Percentiles rank a stretch among this genome's conserved stretches.
Evolutionary conservation across 1,284 basidiomycete species (phyloP).

Genomic region (Ceratobasidium sp.): DNA sequence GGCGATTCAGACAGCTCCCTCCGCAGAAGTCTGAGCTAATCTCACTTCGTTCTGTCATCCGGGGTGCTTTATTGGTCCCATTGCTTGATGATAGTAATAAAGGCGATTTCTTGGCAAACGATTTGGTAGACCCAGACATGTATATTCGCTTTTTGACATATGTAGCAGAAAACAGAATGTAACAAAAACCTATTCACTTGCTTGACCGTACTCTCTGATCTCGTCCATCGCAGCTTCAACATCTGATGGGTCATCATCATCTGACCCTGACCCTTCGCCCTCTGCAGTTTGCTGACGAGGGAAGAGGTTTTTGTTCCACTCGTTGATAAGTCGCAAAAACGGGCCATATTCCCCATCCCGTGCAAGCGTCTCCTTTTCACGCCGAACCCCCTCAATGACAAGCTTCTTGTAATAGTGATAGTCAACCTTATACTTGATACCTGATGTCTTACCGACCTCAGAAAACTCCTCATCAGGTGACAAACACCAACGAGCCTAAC

Average conservation of each 20-base stretch:
- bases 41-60: not conserved
- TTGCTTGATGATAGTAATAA: not conserved
- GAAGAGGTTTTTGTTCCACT: slow-evolving; percentile 5
- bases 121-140: slow-evolving; percentile 2
- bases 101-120: not conserved
- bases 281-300: not conserved
- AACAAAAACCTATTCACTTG: too few species aligned
- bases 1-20: not conserved
- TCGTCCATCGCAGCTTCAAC: not conserved
- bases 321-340: not conserved
- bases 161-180: too few species aligned
- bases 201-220: not conserved
- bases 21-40: not conserved
- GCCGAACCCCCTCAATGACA: not conserved
- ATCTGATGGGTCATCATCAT: not conserved
- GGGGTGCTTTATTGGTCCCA: not conserved
- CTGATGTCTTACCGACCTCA: not conserved
- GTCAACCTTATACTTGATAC: not conserved
- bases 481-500: not conserved
- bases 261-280: not conserved
- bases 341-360: not conserved
- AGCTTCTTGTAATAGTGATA: not conserved
- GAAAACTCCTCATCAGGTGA: not conserved
- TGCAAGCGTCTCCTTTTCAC: not conserved
- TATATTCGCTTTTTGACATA: not conserved